phyloP scores from a whole-genome alignment of 768 basidiomycete genomes.

The Boletus coccyginus region DNA sequence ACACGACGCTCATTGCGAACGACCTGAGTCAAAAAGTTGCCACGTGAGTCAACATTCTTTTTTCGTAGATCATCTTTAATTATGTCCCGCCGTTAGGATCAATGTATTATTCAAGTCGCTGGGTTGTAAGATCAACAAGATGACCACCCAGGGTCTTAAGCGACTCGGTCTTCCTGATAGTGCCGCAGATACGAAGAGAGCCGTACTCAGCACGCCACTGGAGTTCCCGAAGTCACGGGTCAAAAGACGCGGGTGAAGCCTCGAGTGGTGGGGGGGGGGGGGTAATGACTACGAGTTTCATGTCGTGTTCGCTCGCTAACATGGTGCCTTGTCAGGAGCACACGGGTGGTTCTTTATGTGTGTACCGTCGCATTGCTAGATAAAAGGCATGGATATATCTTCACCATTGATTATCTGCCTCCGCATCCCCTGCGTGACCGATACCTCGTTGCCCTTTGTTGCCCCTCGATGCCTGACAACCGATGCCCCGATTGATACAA shows the following conservation, averaged over 20 bases:
- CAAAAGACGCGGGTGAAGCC: constrained; percentile 29
- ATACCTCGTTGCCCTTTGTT: not conserved
- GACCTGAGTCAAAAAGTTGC: constrained; percentile 66
- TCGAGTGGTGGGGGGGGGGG: not conserved
- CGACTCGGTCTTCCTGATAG: constrained; percentile 64
- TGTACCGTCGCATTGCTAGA: not conserved
- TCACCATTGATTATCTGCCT: not conserved
- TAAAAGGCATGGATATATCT: not conserved
- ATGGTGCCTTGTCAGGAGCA: not conserved
- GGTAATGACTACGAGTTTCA: not conserved
- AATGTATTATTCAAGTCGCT: constrained; percentile 74
- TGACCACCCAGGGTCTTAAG: constrained; percentile 62
- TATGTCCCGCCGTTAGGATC: constrained; percentile 39
- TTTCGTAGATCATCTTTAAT: not conserved
- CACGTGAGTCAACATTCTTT: constrained; percentile 50
- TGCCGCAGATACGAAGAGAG: constrained; percentile 64
- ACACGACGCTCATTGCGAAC: constrained; percentile 62
- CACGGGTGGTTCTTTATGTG: not conserved
- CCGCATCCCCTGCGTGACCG: not conserved
- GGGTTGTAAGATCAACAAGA: constrained; percentile 68
- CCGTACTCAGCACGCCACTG: constrained; percentile 72
- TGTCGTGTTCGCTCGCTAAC: not conserved
- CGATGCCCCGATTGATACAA: not conserved
- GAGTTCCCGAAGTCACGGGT: constrained; percentile 69
- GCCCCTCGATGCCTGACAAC: not conserved